Conservation (phyloP, 2,329 filamentous ascomycete species). For the Metarhizium rileyi region DNA sequence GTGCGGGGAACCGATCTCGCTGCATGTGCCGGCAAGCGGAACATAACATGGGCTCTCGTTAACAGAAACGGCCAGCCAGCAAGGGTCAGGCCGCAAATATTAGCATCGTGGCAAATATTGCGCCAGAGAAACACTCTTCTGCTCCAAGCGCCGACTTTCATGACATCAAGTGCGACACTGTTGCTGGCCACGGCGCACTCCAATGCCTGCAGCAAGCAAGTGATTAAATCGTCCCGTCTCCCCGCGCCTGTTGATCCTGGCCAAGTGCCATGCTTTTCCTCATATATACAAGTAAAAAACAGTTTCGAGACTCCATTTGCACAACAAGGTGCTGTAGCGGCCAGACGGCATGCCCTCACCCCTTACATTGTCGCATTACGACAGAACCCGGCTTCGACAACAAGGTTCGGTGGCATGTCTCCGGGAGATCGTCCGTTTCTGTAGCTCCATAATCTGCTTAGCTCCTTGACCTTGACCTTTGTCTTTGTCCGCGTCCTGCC, state of each 20-base stretch:
- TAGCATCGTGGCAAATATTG: not conserved
- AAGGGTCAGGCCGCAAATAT: not conserved
- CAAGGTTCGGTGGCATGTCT: constrained; percentile 28
- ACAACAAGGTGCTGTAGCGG: not conserved
- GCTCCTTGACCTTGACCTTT: constrained; percentile 44
- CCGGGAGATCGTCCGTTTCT: constrained; percentile 47
- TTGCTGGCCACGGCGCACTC: too few relatives aligned
- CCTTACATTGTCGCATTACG: constrained; percentile 29
- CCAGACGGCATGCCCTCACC: not conserved
- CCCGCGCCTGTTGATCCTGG: not conserved
- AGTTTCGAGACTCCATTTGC: not conserved
- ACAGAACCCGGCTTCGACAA: constrained; percentile 25
- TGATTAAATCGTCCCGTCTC: not conserved
- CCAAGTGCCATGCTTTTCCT: not conserved
- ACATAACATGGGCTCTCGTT: not conserved
- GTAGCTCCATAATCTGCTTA: constrained; percentile 54
- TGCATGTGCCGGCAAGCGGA: not conserved
- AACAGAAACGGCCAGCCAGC: not conserved
- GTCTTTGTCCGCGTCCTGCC: constrained; percentile 17
- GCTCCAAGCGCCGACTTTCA: not conserved
- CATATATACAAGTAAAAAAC: not conserved
- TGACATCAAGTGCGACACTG: too few relatives aligned
- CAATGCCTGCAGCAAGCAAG: too few relatives aligned
- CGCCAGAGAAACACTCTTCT: not conserved
- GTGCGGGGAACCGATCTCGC: not conserved